Evolutionary conservation across 768 basidiomycete genomes (phyloP).

Genomic region (Cantharellus cinnabarinus): DNA sequence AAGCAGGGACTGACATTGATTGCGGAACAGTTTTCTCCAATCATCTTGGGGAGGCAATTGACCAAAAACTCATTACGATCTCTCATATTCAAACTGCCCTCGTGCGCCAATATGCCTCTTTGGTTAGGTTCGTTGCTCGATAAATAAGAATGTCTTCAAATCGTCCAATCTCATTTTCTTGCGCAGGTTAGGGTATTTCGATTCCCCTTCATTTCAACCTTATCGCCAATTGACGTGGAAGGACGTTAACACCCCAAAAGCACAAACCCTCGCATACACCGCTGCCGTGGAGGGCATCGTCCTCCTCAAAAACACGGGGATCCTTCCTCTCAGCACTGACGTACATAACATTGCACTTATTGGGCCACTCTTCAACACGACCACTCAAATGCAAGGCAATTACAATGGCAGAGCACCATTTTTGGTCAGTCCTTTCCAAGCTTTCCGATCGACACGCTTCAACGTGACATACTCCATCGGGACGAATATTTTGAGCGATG

Average conservation of each 20-base stretch:
- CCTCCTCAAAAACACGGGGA: conserved; percentile 42
- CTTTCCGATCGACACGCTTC: conserved; percentile 28
- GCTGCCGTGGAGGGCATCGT: conserved; percentile 36
- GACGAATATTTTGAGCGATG: conserved; percentile 22
- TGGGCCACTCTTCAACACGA: conserved; percentile 39
- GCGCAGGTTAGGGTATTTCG: conserved; percentile 35
- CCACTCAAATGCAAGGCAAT: conserved; percentile 36
- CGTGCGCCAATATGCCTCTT: too few relatives aligned
- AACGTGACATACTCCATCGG: conserved; percentile 25
- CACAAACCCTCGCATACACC: conserved; percentile 29
- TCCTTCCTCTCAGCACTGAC: conserved; percentile 28
- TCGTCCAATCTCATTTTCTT: conserved; percentile 26
- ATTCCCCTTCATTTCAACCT: conserved; percentile 28
- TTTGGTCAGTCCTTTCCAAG: conserved; percentile 33
- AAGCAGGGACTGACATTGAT: too few relatives aligned
- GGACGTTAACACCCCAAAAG: conserved; percentile 27
- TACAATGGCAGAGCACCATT: conserved; percentile 35
- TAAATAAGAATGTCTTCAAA: conserved; percentile 26
- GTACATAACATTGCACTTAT: conserved; percentile 34
- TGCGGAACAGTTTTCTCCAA: too few relatives aligned
- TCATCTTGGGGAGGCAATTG: too few relatives aligned
- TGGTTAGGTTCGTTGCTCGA: conserved; percentile 29
- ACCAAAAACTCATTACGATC: too few relatives aligned
- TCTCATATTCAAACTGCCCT: too few relatives aligned
- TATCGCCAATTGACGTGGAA: conserved; percentile 30